Base-by-base conservation (phyloP, 768 basidiomycete species). In the Kwoniella botswanensis region DNA sequence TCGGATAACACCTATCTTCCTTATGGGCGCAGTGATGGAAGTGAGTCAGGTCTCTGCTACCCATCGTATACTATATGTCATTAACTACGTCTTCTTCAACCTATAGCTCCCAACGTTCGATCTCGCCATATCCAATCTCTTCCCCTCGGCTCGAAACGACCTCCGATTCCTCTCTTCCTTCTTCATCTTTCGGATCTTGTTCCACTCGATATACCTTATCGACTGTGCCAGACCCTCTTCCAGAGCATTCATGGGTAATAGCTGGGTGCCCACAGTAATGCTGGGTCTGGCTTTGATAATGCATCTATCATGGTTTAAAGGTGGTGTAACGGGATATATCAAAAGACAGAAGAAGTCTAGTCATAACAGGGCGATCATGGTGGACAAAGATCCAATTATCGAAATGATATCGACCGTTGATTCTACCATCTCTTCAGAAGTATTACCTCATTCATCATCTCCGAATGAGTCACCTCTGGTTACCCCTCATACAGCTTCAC, bases 241-340 rank as follows among this genome's bases (percentile, higher is more conserved):
- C 2, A 77, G 85, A 3, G 74, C 69, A 0, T 85, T 86, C 13
- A 72, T 71, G 42, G 75, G 72, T 17, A 65, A 53, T 18, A 86
- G 86, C 1, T 81, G 77, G 52, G 71, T 85, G 2, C 88, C 88
- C 1, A 79, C 83, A 0, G 71, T 82, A 35, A 70, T 88, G 63
- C 82, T 88, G 65, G 71, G 77, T 7, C 69, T 79, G 58, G 85
- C 88, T 29, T 84, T 88, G 44, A 86, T 87, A 10, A 78, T 89
- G 59, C 89, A 89, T 71, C 85, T 84, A 2, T 74, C 84, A 46
- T 89, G 89, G 89, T 89, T 89, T 81, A 63, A 72, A 2, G 86
- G 86, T 12, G 88, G 87, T 65, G 29, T 89, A 56, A 84, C 83
- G 69, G 88, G 88, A 0, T 86, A 88, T 71, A 42, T 86, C 46